These are phyloP conservation scores for Verticillium alfalfae DNA, from an alignment of 2,329 filamentous ascomycete species.

Conservation along the genomic window DNA sequence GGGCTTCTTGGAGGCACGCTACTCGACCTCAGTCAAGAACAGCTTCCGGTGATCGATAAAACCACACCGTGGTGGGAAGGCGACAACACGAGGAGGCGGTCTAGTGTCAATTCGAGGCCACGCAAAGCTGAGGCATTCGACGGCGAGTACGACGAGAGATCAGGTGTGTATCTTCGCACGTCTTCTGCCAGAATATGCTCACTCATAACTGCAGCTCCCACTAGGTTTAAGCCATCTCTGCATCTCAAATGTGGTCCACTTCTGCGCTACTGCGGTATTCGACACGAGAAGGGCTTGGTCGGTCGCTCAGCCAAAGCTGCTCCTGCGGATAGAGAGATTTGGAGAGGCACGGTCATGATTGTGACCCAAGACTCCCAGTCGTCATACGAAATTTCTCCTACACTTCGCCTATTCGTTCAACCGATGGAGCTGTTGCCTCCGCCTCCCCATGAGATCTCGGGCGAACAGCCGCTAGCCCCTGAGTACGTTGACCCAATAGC, in stretches of 20 bases:
- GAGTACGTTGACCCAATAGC: constrained; percentile 88
- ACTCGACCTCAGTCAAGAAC: constrained; percentile 50
- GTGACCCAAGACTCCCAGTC: constrained; percentile 83
- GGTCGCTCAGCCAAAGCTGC: constrained; percentile 25
- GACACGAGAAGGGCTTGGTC: constrained; percentile 49
- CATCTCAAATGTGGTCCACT: constrained; percentile 88
- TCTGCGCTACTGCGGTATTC: constrained; percentile 81
- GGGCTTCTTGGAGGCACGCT: constrained; percentile 54
- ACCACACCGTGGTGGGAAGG: constrained; percentile 75
- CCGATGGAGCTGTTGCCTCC: constrained; percentile 77
- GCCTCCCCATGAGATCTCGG: constrained; percentile 63
- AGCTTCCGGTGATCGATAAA: constrained; percentile 32
- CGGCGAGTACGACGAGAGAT: constrained; percentile 59
- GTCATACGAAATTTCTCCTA: constrained; percentile 73
- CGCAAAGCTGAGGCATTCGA: constrained; percentile 59
- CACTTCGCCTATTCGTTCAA: constrained; percentile 78
- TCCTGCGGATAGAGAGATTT: constrained; percentile 63
- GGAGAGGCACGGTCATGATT: constrained; percentile 94
- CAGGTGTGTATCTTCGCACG: constrained; percentile 33
- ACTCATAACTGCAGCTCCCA: constrained; percentile 40
- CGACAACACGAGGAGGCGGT: constrained; percentile 34
- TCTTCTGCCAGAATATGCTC: background rate
- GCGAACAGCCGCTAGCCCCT: constrained; percentile 60
- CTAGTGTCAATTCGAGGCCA: constrained; percentile 41
- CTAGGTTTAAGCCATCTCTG: constrained; percentile 75